A percentile compares a stretch with the other conserved stretches of the same genome.
Evolutionary conservation across 2,329 filamentous ascomycete species (phyloP).

Genomic region (Neopestalotiopsis rosae): DNA sequence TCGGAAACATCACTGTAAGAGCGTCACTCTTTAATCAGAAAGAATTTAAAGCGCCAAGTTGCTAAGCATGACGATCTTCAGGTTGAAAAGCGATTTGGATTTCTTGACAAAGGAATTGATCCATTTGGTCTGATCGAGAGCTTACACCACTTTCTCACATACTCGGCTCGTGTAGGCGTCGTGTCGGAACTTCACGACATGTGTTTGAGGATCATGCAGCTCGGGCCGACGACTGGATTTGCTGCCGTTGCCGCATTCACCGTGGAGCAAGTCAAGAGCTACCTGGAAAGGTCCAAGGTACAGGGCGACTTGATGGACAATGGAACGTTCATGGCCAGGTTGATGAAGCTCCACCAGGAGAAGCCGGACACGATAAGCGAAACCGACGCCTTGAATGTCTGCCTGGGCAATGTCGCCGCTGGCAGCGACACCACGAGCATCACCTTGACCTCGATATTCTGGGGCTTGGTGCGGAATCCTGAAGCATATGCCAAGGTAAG

Average conservation of each 20-base stretch:
- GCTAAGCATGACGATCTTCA: background rate
- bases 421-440: slow-evolving; percentile 6
- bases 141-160: background rate
- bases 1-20: background rate
- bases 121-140: background rate
- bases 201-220: slow-evolving; percentile 17
- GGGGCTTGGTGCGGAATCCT: background rate
- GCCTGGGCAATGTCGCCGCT: slow-evolving; percentile 32
- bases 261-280: slow-evolving; percentile 20
- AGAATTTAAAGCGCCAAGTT: background rate
- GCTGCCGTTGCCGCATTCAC: slow-evolving; percentile 34
- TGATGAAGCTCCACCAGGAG: slow-evolving; percentile 28
- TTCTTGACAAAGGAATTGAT: background rate
- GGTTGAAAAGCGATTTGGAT: background rate
- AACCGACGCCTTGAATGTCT: slow-evolving; percentile 28
- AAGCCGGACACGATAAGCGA: slow-evolving; percentile 39
- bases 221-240: slow-evolving; percentile 26
- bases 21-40: background rate
- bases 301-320: background rate
- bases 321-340: slow-evolving; percentile 34
- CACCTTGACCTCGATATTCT: background rate
- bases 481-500: background rate
- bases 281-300: slow-evolving; percentile 14
- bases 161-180: background rate
- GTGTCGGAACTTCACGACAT: background rate